Conservation (phyloP, 1,284 basidiomycete genomes). For the Naganishia cerealis region DNA sequence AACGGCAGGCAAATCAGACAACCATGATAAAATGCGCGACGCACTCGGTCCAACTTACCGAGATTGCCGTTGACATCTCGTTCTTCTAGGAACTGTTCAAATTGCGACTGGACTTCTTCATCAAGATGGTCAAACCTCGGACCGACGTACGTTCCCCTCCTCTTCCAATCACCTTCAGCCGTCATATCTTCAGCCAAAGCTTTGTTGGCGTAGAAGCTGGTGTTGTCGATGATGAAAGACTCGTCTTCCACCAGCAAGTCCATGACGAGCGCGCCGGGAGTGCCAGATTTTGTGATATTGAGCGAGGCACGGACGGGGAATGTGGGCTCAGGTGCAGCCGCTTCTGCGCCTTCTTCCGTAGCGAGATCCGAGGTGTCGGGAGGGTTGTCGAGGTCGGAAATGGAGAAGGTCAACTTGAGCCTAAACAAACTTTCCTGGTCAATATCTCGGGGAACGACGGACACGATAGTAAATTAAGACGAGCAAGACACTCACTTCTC, state of each 20-base stretch:
- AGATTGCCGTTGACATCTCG: conserved; percentile 80
- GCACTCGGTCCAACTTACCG: conserved; percentile 52
- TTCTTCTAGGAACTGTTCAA: conserved; percentile 78
- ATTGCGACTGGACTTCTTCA: conserved; percentile 77
- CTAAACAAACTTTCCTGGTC: conserved; percentile 37
- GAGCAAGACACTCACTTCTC: conserved; percentile 66
- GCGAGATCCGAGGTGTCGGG: conserved; percentile 37
- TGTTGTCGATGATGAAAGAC: conserved; percentile 80
- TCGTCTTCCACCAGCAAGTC: conserved; percentile 83
- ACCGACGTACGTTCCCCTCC: conserved; percentile 86
- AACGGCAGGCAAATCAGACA: conserved; percentile 29
- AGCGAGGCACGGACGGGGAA: conserved; percentile 76
- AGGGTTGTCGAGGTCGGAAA: conserved; percentile 50
- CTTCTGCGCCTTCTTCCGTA: conserved; percentile 35
- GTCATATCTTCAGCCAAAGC: conserved; percentile 74
- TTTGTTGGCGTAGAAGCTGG: conserved; percentile 76
- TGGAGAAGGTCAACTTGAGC: conserved; percentile 53
- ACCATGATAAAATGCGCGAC: conserved; percentile 10
- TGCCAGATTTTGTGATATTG: conserved; percentile 70
- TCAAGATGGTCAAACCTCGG: conserved; percentile 92
- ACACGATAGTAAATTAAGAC: background rate
- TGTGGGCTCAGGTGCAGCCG: conserved; percentile 38
- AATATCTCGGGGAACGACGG: conserved; percentile 8
- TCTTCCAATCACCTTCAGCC: conserved; percentile 88
- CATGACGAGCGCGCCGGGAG: conserved; percentile 68